Evolutionary conservation across 2,329 filamentous ascomycete genomes (phyloP), one percentile per base, ranked within the genome.

Genomic region (Colletotrichum sublineola): DNA sequence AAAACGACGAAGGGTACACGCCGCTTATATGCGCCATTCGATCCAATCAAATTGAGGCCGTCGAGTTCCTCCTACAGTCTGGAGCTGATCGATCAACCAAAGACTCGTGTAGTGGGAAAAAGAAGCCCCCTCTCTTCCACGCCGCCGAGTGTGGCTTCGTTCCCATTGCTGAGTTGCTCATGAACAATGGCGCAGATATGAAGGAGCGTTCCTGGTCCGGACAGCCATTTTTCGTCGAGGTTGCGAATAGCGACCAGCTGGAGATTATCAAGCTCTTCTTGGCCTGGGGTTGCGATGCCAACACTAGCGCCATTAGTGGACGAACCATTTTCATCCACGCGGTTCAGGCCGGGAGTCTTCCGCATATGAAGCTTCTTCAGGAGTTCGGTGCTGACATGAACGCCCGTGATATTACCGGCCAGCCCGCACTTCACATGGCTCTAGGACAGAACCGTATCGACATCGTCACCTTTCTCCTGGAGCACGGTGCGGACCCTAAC

Each of bases 1-100:
- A 77, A n/a, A 79, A 83, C 40, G 82, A 80, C 2, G 74, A 81
- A 7, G 78, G 81, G 1, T 78, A 81, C 42, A 81, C 79, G 0
- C 77, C 82, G 1, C 73, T 83, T 14, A 78, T 79, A 40, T 81
- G 81, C 11, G 81, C 82, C 8, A 77, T 82, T 3, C n/a, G 78
- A 0, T 76, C 76, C 0, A 76, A 82, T 50, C 77, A 81, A n/a
- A 74, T 74, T 15, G 76, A 79, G 0, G 80, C 80, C 0, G 80
- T 80, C 18, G 74, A 76, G 1, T 76, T 81, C 18, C 79, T 84
- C 0, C 61, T 84, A 20, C 73, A 76, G 0, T 73, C 78, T 0
- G 82, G 81, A 1, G 81, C 78, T 1, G 78, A 79, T 44, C 72
- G 72, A 20, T 62, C 71, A 8, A 53, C 74, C 38, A 74, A 69